Evolutionary conservation across 192 early-diverging fungal species (phyloP).

Genomic region (Umbelopsis sp.): DNA sequence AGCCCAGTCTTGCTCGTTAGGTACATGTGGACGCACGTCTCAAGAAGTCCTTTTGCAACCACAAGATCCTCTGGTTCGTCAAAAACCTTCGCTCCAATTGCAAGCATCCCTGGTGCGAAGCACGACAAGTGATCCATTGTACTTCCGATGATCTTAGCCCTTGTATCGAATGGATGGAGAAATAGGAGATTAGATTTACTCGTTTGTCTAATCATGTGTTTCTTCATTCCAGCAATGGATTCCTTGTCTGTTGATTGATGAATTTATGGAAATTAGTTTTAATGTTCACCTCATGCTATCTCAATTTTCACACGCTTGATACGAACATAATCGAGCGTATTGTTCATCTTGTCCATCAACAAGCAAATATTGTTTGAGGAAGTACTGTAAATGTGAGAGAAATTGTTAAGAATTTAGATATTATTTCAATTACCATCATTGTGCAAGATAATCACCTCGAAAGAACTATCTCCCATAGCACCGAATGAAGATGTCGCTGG

Average conservation of each 20-base stretch:
- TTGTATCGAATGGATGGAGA: conserved; percentile 1
- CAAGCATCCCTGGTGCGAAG: conserved; percentile 58
- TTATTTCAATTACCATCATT: not conserved
- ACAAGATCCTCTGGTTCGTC: conserved; percentile 47
- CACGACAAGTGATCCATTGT: conserved; percentile 46
- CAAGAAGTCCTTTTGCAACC: conserved; percentile 45
- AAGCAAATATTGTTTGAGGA: conserved; percentile 53
- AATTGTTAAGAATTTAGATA: not conserved
- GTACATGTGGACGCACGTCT: conserved; percentile 51
- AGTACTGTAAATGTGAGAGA: conserved; percentile 39
- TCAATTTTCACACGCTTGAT: not conserved
- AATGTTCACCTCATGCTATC: not conserved
- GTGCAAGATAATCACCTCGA: conserved; percentile 41
- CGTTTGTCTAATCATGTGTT: conserved; percentile 17
- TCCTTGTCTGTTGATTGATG: conserved; percentile 3
- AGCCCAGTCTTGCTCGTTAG: conserved; percentile 45
- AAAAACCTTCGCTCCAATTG: conserved; percentile 51
- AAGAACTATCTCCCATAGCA: conserved; percentile 50
- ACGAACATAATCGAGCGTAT: conserved; percentile 18
- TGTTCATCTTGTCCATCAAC: conserved; percentile 20
- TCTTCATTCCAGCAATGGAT: conserved; percentile 19
- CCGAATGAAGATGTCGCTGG: conserved; percentile 34
- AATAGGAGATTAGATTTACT: not conserved
- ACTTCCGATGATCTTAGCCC: not conserved
- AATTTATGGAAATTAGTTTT: not conserved